Base-by-base conservation (phyloP, 2,329 filamentous ascomycete genomes). In the Claviceps sp. region DNA sequence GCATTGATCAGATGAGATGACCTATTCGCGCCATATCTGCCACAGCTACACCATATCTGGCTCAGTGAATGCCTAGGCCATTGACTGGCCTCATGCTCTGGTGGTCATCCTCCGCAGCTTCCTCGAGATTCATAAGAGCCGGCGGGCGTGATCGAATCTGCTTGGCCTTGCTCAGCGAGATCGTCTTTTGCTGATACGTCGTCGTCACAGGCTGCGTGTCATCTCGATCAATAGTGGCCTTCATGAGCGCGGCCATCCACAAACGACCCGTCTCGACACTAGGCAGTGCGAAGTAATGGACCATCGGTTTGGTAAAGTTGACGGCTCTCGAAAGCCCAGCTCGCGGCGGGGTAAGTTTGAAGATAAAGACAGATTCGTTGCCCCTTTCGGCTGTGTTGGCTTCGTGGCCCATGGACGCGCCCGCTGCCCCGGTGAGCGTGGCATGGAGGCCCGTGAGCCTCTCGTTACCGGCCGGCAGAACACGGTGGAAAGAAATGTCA, bases 231-330 rank as follows among this genome's bases (percentile, higher is more conserved):
- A 98, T 98, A 1, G 93, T 98, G 11, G 93, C 93, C 71, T 98
- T 98, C 88, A 98, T 95, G 49, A 98, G 72, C 5, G 93, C 93
- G 4, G 89, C 93, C 93, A 98, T 98, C 93, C 93, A 98, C 42
- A 94, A 72, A 13, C 93, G 82, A 16, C 93, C 93, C 63, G 93
- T 82, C 60, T 88, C 82, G 54, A 96, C 73, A 60, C 86, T 95
- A 50, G 94, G 90, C 22, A 96, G 89, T 5, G 94, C 93, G 67
- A 98, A 98, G 67, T 96, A 97, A 67, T 98, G 93, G 41, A 96
- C 87, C 8, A 89, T 93, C 4, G 93, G 93, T 66, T 96, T 96
- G 1, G 93, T 98, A 65, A 98, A 98, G 63, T 90, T 95, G 53
- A 98, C 91, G 0, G 89, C 93, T 52, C 89, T 84, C 11, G 89